A percentile compares a stretch with the other conserved stretches of the same genome.
phyloP scores from a whole-genome alignment of 345 rosid species.

The Populus ilicifolia region DNA sequence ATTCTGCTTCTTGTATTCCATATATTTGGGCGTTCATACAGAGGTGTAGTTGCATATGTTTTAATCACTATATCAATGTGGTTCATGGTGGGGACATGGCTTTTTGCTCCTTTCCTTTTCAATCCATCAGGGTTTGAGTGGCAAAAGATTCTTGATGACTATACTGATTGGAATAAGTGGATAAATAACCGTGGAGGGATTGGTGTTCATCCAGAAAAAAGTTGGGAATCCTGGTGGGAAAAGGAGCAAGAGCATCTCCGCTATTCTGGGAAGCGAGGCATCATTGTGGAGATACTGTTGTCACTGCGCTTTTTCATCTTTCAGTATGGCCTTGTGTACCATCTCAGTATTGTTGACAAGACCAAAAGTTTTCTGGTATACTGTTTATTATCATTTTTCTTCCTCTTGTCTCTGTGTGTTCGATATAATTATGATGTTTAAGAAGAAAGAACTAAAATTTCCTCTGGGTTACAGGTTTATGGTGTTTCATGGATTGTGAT shows the following conservation, averaged over 20 bases:
- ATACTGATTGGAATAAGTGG: slow-evolving; percentile 99
- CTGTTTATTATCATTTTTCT: neutral
- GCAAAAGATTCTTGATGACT: slow-evolving; percentile 98
- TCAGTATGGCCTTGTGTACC: slow-evolving; percentile 94
- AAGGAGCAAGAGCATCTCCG: slow-evolving; percentile 93
- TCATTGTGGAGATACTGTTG: slow-evolving; percentile 80
- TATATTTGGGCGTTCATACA: slow-evolving; percentile 76
- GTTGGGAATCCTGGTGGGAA: slow-evolving; percentile 99
- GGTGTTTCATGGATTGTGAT: slow-evolving; percentile 96
- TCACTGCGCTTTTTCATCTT: slow-evolving; percentile 82
- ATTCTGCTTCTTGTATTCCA: slow-evolving; percentile 83
- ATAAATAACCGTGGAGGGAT: slow-evolving; percentile 86
- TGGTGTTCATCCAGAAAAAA: slow-evolving; percentile 95
- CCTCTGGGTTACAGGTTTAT: slow-evolving; percentile 53
- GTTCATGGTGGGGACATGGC: slow-evolving; percentile 99
- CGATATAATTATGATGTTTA: neutral
- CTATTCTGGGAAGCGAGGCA: slow-evolving; percentile 88
- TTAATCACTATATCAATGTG: slow-evolving; percentile 91
- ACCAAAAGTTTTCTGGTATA: slow-evolving; percentile 67
- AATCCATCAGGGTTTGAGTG: slow-evolving; percentile 99
- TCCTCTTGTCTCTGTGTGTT: too few species aligned
- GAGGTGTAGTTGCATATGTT: slow-evolving; percentile 80
- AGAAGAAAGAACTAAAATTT: neutral
- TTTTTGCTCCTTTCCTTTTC: slow-evolving; percentile 95
- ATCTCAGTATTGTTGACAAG: slow-evolving; percentile 49